Evolutionary conservation across 2,329 filamentous ascomycete species (phyloP), one percentile per base, ranked within the genome.

Genomic region (Helotiales sp.): DNA sequence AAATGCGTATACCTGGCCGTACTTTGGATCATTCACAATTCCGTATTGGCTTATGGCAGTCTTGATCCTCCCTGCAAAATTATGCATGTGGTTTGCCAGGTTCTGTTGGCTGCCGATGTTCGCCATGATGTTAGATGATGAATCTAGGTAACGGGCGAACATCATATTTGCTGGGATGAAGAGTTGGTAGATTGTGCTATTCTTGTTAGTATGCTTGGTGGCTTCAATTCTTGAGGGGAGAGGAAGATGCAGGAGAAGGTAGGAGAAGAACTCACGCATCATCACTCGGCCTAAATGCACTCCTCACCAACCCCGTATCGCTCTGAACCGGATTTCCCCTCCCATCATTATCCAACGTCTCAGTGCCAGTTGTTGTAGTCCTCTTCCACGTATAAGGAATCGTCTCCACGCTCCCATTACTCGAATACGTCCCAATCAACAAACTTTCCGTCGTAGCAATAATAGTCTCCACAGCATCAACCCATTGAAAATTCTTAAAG

Each of bases 161-260:
- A 91, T 90, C 87, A 91, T 91, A 72, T 97, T 98, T 30, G 89
- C 87, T 0, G 93, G 93, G 66, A 97, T 90, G 67, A 96, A 86
- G 72, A 92, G 93, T 70, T 93, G 91, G 60, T 91, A 87, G 36
- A 90, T 89, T 0, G 89, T 71, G 33, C 68, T 71, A n/a, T 19
- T 15, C 10, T 9, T 9, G 31, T 9, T n/a, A n/a, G n/a, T n/a
- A n/a, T n/a, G n/a, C n/a, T n/a, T 34, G 31, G 9, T 9, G 15
- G 31, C 15, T 15, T 15, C 31, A 34, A 17, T 7, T 30, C 12
- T 38, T 10, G 25, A 17, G 34, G 17, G 15, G 3, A 27, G 2
- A 40, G 19, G 15, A 54, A 9, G 15, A 47, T n/a, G n/a, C n/a
- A n/a, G 24, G 13, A 53, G 29, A 38, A 10, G 30, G 9, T 42